These are phyloP conservation scores for Pseudoscleropodium purum DNA, from an alignment of 225 moss, liverwort and hornwort genomes.

Conservation along the genomic window DNA sequence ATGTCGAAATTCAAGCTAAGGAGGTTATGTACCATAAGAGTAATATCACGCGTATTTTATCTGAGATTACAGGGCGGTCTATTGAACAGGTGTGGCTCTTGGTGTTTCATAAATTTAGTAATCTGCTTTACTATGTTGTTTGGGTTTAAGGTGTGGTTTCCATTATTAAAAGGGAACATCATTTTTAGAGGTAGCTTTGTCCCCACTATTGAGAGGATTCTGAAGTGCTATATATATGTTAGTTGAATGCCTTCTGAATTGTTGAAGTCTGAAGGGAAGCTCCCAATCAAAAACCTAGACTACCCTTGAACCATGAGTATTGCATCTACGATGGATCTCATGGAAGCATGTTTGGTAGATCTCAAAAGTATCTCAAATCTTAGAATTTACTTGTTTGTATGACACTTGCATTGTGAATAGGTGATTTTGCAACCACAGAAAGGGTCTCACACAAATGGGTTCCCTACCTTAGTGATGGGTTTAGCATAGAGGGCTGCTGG, in stretches of 20 bases:
- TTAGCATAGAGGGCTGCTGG: not conserved
- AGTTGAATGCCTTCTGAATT: not conserved
- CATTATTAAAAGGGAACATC: not conserved
- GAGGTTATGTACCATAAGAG: constrained; percentile 97
- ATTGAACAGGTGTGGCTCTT: constrained; percentile 36
- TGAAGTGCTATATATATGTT: not conserved
- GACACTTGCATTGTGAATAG: not conserved
- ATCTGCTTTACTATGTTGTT: not conserved
- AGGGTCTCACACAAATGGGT: not conserved
- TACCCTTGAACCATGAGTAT: not conserved
- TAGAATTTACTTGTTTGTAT: not conserved
- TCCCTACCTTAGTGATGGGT: not conserved
- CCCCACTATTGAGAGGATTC: not conserved
- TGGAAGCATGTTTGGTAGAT: not conserved
- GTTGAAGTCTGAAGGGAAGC: not conserved
- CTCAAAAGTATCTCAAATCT: not conserved
- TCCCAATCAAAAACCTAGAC: not conserved
- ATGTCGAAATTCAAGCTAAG: constrained; percentile 97
- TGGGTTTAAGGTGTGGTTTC: not conserved
- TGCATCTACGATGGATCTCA: not conserved
- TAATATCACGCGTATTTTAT: constrained; percentile 71
- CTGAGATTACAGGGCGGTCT: constrained; percentile 85
- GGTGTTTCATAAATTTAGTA: not conserved
- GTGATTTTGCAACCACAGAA: not conserved
- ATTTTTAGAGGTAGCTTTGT: not conserved